A percentile compares a stretch with the other conserved stretches of the same genome.
Evolutionary conservation across 805 yeast genomes (phyloP).

Genomic region (Saccharomycopsis fermentans): DNA sequence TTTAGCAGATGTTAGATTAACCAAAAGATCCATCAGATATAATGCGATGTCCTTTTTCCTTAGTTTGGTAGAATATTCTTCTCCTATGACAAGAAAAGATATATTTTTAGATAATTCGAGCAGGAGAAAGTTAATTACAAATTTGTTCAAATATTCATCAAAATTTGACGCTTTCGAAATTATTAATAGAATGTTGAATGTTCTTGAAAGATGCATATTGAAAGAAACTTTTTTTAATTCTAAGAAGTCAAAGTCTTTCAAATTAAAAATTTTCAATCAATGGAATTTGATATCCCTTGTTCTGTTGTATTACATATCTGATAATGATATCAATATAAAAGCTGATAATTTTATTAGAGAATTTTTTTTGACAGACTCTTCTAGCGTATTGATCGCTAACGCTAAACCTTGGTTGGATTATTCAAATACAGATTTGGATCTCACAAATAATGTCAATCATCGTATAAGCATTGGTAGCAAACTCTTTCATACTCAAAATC

Average conservation of each 20-base stretch:
- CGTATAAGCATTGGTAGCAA: slow-evolving; percentile 38
- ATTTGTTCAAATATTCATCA: slow-evolving; percentile 55
- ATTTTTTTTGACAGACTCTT: slow-evolving; percentile 38
- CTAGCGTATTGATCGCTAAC: slow-evolving; percentile 37
- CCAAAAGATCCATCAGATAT: slow-evolving; percentile 41
- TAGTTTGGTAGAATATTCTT: slow-evolving; percentile 36
- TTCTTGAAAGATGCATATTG: slow-evolving; percentile 42
- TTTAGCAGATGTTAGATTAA: slow-evolving; percentile 27
- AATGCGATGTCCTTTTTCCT: slow-evolving; percentile 56
- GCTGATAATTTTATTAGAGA: slow-evolving; percentile 39
- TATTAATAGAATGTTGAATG: slow-evolving; percentile 32
- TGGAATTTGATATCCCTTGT: slow-evolving; percentile 52
- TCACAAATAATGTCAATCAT: slow-evolving; percentile 28
- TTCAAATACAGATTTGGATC: slow-evolving; percentile 17
- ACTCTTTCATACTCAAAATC: slow-evolving; percentile 55
- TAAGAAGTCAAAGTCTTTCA: slow-evolving; percentile 44
- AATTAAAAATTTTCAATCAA: slow-evolving; percentile 71
- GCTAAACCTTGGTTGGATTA: slow-evolving; percentile 43
- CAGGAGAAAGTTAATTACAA: slow-evolving; percentile 47
- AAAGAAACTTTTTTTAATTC: slow-evolving; percentile 53
- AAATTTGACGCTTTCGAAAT: slow-evolving; percentile 42
- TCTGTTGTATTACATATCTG: slow-evolving; percentile 36
- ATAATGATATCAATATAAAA: slow-evolving; percentile 28
- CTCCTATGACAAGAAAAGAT: slow-evolving; percentile 54
- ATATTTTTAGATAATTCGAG: slow-evolving; percentile 33